Evolutionary conservation across 2,329 filamentous ascomycete genomes (phyloP), one percentile per base, ranked within the genome.

Genomic region (Blastomyces parvus): DNA sequence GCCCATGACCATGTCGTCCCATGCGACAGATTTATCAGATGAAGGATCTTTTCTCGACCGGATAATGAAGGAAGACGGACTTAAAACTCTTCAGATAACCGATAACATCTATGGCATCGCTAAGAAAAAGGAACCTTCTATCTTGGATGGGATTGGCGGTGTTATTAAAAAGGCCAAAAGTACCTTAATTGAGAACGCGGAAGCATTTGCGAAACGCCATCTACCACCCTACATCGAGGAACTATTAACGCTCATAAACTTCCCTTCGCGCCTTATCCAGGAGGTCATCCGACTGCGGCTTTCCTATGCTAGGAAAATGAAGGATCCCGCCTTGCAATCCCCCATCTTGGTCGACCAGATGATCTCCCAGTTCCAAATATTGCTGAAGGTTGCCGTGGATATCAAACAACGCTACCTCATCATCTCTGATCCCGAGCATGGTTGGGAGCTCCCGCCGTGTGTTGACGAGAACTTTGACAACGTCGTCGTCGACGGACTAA

Each of bases 141-240:
- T 99, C 82, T 84, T 99, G 59, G 82, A 87, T 61, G 88, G 89
- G 19, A 88, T 99, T 67, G 88, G 90, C 42, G 85, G 84, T 67
- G 91, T 96, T 64, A 96, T 99, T 70, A 85, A 86, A 72, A 97
- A 99, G 77, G 93, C 92, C 58, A 99, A 99, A 76, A 86, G 85
- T 65, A 96, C 93, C 0, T 81, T 97, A 57, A 96, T 97, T 57
- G 82, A 86, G 68, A 96, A 96, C 72, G 89, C 91, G 2, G 85
- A 86, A 65, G 86, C 87, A 0, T 99, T 97, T 73, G 86, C 88
- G 50, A 89, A 92, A 70, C 87, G 93, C 4, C 93, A 99, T 77
- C 81, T 99, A 19, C 94, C 94, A 7, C 92, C 92, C 0, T 97
- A 97, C 73, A 95, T 99, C 64, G 94, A 99, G 73, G 94, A 99